These are phyloP conservation scores for Bodo saltans DNA, from an alignment of 78 protist genomes.

Conservation along the genomic window DNA sequence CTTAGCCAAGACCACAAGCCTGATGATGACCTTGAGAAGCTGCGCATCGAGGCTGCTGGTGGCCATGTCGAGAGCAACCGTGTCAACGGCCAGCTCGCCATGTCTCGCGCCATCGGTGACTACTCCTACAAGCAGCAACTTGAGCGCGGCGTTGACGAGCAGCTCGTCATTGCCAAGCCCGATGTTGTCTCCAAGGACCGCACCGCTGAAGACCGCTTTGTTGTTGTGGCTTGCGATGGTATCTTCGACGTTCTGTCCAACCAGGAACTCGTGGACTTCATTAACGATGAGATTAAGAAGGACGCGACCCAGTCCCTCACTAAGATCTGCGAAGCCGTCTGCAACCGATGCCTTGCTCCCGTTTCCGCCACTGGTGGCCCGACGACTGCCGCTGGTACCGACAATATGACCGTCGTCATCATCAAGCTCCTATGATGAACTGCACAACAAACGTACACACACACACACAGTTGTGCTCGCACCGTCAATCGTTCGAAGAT, in stretches of 20 bases:
- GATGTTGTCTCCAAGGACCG: not conserved
- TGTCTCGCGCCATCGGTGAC: constrained; percentile 74
- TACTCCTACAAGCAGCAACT: constrained; percentile 33
- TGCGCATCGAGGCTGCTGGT: constrained; percentile 53
- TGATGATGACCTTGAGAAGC: not conserved
- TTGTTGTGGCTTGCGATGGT: constrained; percentile 87
- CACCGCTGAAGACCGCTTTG: constrained; percentile 24
- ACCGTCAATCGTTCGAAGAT: too few species aligned
- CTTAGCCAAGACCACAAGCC: constrained; percentile 58
- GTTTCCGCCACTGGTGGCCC: constrained; percentile 8
- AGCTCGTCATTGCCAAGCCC: not conserved
- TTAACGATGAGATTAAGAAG: constrained; percentile 6
- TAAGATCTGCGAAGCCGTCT: constrained; percentile 4
- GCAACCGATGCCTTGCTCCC: not conserved
- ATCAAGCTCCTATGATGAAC: too few species aligned
- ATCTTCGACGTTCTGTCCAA: constrained; percentile 79
- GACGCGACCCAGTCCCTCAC: not conserved
- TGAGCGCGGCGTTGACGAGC: not conserved
- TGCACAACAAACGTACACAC: too few species aligned
- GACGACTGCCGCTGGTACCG: not conserved
- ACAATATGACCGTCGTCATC: constrained; percentile 22
- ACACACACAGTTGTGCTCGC: too few species aligned
- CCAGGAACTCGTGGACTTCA: constrained; percentile 58
- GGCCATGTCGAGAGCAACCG: constrained; percentile 54
- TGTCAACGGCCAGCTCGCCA: constrained; percentile 68